Percentiles rank a stretch among this genome's conserved stretches.
These are phyloP conservation scores for Linaria vulgaris DNA, from an alignment of 257 asterid genomes.

Conservation along the genomic window DNA sequence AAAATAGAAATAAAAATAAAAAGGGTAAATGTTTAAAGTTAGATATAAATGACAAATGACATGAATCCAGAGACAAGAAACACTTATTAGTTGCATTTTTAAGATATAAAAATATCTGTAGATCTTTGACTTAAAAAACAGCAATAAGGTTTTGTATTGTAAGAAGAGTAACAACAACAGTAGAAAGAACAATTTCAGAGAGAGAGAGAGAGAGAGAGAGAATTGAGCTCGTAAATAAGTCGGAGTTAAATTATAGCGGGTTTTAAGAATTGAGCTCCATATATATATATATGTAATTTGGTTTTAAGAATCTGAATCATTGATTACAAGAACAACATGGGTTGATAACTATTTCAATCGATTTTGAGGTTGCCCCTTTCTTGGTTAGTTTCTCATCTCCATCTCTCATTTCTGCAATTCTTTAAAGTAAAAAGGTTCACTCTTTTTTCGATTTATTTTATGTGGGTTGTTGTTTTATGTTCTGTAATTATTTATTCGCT, in stretches of 20 bases:
- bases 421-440: not conserved
- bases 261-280: conserved; percentile 58
- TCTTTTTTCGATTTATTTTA: not conserved
- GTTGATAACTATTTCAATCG: conserved; percentile 28
- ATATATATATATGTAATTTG: conserved; percentile 28
- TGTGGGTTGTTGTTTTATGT: not conserved
- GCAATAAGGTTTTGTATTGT: too few relatives aligned
- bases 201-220: not conserved
- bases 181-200: not conserved
- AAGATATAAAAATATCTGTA: not conserved
- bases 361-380: conserved; percentile 22
- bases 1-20: too few relatives aligned
- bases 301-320: conserved; percentile 25
- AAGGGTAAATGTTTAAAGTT: not conserved
- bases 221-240: conserved; percentile 27
- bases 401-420: not conserved
- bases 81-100: too few relatives aligned
- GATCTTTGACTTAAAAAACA: not conserved
- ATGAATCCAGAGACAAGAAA: not conserved
- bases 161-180: too few relatives aligned
- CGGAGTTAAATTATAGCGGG: conserved; percentile 34
- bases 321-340: conserved; percentile 35
- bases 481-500: too few relatives aligned
- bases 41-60: not conserved
- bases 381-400: conserved; percentile 38